These are phyloP conservation scores for Pyrus hybrid DNA, from an alignment of 331 rosid genomes.

Conservation along the genomic window DNA sequence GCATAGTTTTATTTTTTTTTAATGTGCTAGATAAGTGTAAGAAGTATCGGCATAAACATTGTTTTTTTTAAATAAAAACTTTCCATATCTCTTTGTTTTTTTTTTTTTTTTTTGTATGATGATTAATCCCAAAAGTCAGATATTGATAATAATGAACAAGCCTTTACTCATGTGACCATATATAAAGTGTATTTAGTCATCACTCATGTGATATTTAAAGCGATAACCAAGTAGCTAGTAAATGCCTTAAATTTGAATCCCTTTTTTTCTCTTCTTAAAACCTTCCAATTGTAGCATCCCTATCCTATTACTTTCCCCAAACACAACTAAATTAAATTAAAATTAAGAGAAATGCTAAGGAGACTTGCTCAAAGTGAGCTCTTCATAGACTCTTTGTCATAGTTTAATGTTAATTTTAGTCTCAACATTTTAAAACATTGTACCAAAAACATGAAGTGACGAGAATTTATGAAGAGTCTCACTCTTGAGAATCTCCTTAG, in stretches of 20 bases:
- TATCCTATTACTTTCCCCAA: not conserved
- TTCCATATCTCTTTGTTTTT: not conserved
- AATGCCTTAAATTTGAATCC: not conserved
- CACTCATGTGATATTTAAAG: conserved; percentile 3
- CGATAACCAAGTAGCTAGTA: not conserved
- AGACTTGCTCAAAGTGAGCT: no score
- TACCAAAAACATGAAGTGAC: no score
- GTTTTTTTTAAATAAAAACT: not conserved
- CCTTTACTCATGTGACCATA: not conserved
- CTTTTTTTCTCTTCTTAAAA: not conserved
- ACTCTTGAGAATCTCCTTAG: no score
- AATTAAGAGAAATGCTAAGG: no score
- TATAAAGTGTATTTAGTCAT: not conserved
- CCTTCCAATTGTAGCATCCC: not conserved
- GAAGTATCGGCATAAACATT: no score
- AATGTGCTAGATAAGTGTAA: no score
- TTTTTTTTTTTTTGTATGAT: not conserved
- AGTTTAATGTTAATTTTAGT: no score
- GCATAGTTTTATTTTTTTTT: no score
- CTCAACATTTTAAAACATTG: no score
- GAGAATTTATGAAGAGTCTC: no score
- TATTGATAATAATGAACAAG: not conserved
- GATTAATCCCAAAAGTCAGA: not conserved
- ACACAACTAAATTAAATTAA: not conserved
- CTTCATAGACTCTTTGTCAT: no score